Evolutionary conservation across 331 rosid species (phyloP).

Genomic region (Saraca asoca): DNA sequence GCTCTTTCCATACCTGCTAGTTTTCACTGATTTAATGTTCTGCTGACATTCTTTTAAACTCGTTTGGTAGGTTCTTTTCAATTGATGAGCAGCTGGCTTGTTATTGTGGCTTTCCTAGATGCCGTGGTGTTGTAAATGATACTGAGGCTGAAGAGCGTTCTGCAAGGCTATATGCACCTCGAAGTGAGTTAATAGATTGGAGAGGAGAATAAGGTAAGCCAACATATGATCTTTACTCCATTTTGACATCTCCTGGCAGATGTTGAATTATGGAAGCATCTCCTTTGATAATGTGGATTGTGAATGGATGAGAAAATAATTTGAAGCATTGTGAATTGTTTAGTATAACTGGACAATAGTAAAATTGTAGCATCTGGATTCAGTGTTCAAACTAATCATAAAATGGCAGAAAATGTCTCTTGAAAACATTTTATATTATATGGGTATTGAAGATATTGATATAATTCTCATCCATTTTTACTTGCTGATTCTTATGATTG

Average conservation of each 20-base stretch:
- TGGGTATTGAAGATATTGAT: background rate
- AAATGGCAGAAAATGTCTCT: too few relatives aligned
- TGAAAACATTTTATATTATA: too few relatives aligned
- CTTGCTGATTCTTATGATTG: too few relatives aligned
- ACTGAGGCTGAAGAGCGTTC: slow-evolving; percentile 91
- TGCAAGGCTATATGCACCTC: slow-evolving; percentile 60
- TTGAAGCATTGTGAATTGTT: background rate
- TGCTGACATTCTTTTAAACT: slow-evolving; percentile 40
- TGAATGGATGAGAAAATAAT: background rate
- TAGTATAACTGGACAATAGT: background rate
- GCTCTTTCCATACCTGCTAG: slow-evolving; percentile 20
- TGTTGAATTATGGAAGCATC: slow-evolving; percentile 5
- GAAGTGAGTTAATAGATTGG: slow-evolving; percentile 85
- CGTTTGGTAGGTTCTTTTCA: slow-evolving; percentile 74
- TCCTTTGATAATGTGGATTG: slow-evolving; percentile 19
- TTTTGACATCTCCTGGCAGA: slow-evolving; percentile 19
- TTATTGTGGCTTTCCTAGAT: slow-evolving; percentile 89
- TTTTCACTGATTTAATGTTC: slow-evolving; percentile 27
- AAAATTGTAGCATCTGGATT: background rate
- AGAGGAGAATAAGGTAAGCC: slow-evolving; percentile 77
- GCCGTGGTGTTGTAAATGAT: slow-evolving; percentile 95
- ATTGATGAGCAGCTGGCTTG: slow-evolving; percentile 93
- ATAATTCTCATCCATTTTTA: background rate
- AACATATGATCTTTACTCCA: slow-evolving; percentile 28
- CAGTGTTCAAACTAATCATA: too few relatives aligned